These are phyloP conservation scores for Harrya chromipes DNA, from an alignment of 768 basidiomycete genomes.

Conservation along the genomic window DNA sequence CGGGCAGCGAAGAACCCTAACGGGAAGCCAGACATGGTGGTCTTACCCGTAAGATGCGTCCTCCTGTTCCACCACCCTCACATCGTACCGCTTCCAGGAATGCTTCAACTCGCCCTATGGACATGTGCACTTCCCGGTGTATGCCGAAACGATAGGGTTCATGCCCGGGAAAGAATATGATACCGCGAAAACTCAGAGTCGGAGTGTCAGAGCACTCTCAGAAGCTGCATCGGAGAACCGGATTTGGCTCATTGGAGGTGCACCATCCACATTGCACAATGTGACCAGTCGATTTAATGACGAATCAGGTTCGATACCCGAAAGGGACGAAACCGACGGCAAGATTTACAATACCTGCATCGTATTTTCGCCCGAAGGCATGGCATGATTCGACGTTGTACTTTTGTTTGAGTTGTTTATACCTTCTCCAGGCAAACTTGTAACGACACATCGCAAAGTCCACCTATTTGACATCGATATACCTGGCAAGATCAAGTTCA, in stretches of 20 bases:
- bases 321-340: constrained; percentile 57
- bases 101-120: constrained; percentile 90
- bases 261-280: neutral
- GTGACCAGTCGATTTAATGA: neutral
- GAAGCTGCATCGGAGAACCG: constrained; percentile 71
- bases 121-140: constrained; percentile 71
- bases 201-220: constrained; percentile 81
- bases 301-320: constrained; percentile 86
- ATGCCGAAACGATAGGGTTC: constrained; percentile 78
- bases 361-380: constrained; percentile 81
- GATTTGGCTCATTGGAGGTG: constrained; percentile 94
- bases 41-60: constrained; percentile 64
- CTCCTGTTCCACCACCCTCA: neutral
- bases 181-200: constrained; percentile 52
- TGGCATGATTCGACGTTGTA: neutral
- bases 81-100: constrained; percentile 47
- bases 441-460: constrained; percentile 89
- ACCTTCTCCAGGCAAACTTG: constrained; percentile 63
- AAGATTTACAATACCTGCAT: constrained; percentile 93
- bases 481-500: constrained; percentile 86
- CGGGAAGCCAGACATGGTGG: constrained; percentile 71
- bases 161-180: constrained; percentile 58
- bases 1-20: constrained; percentile 51
- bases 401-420: neutral
- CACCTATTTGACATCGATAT: constrained; percentile 99